A percentile compares a stretch with the other conserved stretches of the same genome.
These are phyloP conservation scores for Laguncularia racemosa DNA, from an alignment of 345 rosid genomes.

Conservation along the genomic window DNA sequence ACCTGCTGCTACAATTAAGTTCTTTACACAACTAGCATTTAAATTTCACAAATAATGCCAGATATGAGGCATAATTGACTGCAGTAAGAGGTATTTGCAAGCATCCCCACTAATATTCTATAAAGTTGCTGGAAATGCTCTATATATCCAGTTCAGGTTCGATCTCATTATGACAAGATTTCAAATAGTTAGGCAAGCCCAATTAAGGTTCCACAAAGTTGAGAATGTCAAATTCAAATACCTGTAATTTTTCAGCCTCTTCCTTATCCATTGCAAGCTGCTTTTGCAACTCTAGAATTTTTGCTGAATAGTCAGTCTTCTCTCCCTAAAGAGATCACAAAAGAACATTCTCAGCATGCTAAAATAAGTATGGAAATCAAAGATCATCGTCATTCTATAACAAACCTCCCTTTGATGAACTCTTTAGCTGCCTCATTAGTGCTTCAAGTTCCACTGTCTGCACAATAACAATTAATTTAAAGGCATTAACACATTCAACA, in stretches of 20 bases:
- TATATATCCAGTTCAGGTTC: too few species aligned
- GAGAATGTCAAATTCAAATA: conserved; percentile 12
- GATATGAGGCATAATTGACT: too few species aligned
- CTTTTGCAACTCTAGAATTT: conserved; percentile 82
- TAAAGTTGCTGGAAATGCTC: background rate
- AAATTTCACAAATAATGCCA: too few species aligned
- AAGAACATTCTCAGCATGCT: background rate
- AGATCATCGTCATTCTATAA: background rate
- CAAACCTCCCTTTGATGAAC: conserved; percentile 55
- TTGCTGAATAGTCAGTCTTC: conserved; percentile 59
- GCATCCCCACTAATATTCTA: background rate
- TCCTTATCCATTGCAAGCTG: conserved; percentile 84
- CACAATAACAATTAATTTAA: conserved; percentile 13
- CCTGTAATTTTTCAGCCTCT: conserved; percentile 84
- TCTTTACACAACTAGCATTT: too few species aligned
- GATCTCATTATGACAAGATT: too few species aligned
- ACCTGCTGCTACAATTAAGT: too few species aligned
- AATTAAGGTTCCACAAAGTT: background rate
- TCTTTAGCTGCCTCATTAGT: conserved; percentile 45
- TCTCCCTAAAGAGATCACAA: conserved; percentile 41
- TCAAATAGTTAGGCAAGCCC: too few species aligned
- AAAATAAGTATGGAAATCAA: conserved; percentile 10
- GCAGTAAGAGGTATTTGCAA: too few species aligned
- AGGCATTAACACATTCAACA: conserved; percentile 1
- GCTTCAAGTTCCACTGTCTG: conserved; percentile 80